These are phyloP conservation scores for Williopsis jadinii DNA, from an alignment of 1,139 yeast genomes.

Conservation along the genomic window DNA sequence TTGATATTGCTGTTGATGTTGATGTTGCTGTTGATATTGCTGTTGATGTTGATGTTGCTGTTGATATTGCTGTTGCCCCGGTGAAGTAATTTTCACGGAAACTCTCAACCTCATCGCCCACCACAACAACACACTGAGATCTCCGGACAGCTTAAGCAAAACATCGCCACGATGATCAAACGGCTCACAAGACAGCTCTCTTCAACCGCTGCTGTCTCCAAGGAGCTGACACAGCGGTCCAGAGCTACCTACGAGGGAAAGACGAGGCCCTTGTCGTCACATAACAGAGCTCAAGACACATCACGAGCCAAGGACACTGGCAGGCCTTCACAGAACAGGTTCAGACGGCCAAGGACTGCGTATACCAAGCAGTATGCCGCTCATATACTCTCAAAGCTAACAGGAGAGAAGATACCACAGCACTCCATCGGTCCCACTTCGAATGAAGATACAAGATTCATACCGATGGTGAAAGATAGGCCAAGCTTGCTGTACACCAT, in stretches of 20 bases:
- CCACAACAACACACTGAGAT: constrained; percentile 1
- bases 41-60: no score
- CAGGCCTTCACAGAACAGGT: no score
- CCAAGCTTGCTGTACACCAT: constrained; percentile 38
- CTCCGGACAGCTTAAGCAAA: no score
- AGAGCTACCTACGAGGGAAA: no score
- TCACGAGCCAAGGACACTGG: no score
- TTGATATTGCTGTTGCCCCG: background rate
- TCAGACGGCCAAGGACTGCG: constrained; percentile 3
- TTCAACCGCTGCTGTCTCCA: background rate
- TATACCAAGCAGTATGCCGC: constrained; percentile 21
- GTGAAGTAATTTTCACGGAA: background rate
- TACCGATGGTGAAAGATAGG: constrained; percentile 30
- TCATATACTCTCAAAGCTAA: constrained; percentile 12
- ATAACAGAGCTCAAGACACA: no score
- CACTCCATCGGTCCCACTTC: constrained; percentile 28
- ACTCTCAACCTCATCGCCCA: background rate
- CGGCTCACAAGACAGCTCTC: constrained; percentile 1
- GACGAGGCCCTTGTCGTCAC: no score
- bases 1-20: constrained; percentile 21
- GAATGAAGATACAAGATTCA: constrained; percentile 25
- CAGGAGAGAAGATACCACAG: constrained; percentile 16
- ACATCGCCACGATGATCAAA: constrained; percentile 1
- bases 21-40: no score
- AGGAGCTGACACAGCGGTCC: background rate